Base-by-base conservation (phyloP, 2,329 filamentous ascomycete genomes). In the Penicillium sp. region DNA sequence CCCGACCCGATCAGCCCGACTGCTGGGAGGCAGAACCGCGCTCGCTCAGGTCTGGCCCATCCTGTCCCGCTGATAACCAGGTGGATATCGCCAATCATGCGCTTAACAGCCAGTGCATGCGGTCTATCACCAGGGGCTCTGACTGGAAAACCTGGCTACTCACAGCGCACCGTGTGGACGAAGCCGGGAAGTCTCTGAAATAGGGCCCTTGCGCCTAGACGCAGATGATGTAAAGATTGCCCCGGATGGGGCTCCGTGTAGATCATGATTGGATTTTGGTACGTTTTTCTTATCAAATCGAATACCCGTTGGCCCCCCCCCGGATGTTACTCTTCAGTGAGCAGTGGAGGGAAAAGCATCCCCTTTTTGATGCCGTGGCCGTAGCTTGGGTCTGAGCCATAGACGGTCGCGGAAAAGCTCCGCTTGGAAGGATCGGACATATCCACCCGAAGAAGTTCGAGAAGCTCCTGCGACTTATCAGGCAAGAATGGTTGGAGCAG, bases 401-500 rank as follows among this genome's bases (percentile, higher is more conserved):
- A 70, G 26, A 56, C 64, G 4, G 88, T 85, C 63, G 82, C 78
- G 13, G 77, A 72, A 50, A 89, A 79, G 0, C 73, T 78, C 48
- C 91, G 78, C 45, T 78, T 79, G 8, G 79, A 75, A 27, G 59
- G 55, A 37, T 64, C 55, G 40, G 58, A 50, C 7, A 73, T 65
- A 3, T 74, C 70, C 4, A 98, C 90, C 1, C 86, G 85, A 7
- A 98, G 73, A 60, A 85, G 79, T 64, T 95, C 85, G 0, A 98
- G 78, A 29, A 96, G 69, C 55, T 81, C 73, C 9, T 71, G 69
- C 40, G 88, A 80, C 67, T 94, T 95, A 36, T 73, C 76, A 0
- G 93, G 93, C 79, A 98, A 95, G 62, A 90, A 88, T 1, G 93
- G 90, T 67, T 95, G 90, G 39, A 98, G 73, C 40, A 97, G 74